phyloP scores from a whole-genome alignment of 2,329 filamentous ascomycete genomes.

The Colletotrichum neosansevieriae region DNA sequence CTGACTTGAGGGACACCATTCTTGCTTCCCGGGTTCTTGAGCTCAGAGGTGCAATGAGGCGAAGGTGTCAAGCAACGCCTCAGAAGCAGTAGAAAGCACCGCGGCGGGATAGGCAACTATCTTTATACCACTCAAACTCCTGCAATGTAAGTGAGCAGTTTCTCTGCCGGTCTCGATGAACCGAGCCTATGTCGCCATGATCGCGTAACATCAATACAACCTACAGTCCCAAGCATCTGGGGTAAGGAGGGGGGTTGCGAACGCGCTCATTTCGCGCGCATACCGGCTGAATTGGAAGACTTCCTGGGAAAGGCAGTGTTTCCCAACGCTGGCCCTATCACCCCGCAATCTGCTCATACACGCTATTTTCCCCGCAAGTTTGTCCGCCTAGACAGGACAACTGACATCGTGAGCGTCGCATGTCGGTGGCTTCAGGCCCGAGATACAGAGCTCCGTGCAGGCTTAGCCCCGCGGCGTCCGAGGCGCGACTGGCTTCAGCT shows the following conservation, averaged over 20 bases:
- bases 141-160: neutral
- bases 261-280: neutral
- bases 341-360: slow-evolving; percentile 1
- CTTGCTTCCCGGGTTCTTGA: slow-evolving; percentile 29
- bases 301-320: neutral
- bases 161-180: neutral
- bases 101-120: neutral
- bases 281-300: neutral
- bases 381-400: slow-evolving; percentile 25
- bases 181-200: neutral
- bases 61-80: slow-evolving; percentile 14
- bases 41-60: slow-evolving; percentile 25
- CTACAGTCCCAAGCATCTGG: neutral
- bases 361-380: neutral
- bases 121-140: slow-evolving; percentile 15
- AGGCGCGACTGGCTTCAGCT: slow-evolving; percentile 1
- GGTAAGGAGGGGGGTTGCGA: neutral
- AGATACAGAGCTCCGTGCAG: neutral
- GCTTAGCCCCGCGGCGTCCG: slow-evolving; percentile 4
- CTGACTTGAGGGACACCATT: slow-evolving; percentile 40
- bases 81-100: fast-evolving
- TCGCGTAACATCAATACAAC: slow-evolving; percentile 4
- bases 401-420: slow-evolving; percentile 20
- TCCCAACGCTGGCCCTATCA: neutral
- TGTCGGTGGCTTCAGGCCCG: slow-evolving; percentile 38